Percentiles rank a stretch among this genome's conserved stretches.
phyloP scores from a whole-genome alignment of 2,329 filamentous ascomycete genomes.

The Ophiosphaerella narmari region DNA sequence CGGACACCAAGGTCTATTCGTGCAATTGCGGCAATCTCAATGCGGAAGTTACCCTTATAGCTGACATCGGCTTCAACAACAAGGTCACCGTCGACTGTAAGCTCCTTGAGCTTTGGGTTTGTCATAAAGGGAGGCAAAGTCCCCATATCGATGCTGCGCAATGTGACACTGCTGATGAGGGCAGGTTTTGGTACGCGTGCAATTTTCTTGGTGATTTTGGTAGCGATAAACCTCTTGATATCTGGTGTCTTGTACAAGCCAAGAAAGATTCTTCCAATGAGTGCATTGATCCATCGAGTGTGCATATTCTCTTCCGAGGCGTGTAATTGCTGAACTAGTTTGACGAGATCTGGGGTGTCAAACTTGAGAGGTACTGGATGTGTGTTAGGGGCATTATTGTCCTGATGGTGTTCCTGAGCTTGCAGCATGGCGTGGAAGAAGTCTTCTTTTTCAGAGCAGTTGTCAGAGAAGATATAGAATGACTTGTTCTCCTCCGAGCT shows the following conservation, averaged over 20 bases:
- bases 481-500: slow-evolving; percentile 70
- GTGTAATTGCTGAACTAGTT: slow-evolving; percentile 86
- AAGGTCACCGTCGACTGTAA: slow-evolving; percentile 90
- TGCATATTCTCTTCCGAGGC: slow-evolving; percentile 89
- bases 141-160: slow-evolving; percentile 83
- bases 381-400: slow-evolving; percentile 52
- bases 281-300: slow-evolving; percentile 89
- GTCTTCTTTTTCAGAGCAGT: slow-evolving; percentile 95
- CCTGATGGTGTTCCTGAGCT: slow-evolving; percentile 74
- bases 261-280: slow-evolving; percentile 86
- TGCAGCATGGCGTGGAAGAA: slow-evolving; percentile 93
- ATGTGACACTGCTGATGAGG: slow-evolving; percentile 83
- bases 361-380: slow-evolving; percentile 76
- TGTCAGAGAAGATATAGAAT: slow-evolving; percentile 93
- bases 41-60: slow-evolving; percentile 85
- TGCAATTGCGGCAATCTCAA: slow-evolving; percentile 91
- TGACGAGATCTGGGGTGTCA: slow-evolving; percentile 83
- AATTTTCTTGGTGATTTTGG: slow-evolving; percentile 95
- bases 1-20: slow-evolving; percentile 86
- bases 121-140: slow-evolving; percentile 86
- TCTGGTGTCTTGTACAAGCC: slow-evolving; percentile 84
- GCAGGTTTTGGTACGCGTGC: slow-evolving; percentile 88
- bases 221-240: slow-evolving; percentile 75
- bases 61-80: slow-evolving; percentile 83
- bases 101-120: slow-evolving; percentile 82